phyloP scores from a whole-genome alignment of 2,329 filamentous ascomycete species.

The Aphanoascus verrucosus region DNA sequence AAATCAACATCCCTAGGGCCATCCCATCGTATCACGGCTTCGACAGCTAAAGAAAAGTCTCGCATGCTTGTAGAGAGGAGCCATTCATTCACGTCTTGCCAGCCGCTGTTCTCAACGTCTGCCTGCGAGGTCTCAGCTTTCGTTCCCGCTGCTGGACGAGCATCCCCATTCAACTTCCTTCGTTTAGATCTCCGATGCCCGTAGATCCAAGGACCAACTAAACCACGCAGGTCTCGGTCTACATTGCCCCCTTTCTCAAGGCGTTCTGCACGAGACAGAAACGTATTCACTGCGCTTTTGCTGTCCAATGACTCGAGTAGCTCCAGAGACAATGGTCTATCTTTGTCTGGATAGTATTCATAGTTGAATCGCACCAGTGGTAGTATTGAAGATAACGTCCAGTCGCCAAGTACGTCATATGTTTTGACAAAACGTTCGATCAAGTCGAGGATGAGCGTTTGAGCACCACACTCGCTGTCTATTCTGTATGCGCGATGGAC shows the following conservation, averaged over 20 bases:
- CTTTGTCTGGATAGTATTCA: slow-evolving; percentile 49
- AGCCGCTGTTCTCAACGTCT: slow-evolving; percentile 31
- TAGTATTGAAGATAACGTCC: slow-evolving; percentile 50
- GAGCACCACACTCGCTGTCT: slow-evolving; percentile 48
- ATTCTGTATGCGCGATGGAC: slow-evolving; percentile 51
- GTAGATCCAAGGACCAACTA: slow-evolving; percentile 55
- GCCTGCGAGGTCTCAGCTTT: background rate
- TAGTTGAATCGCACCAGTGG: slow-evolving; percentile 51
- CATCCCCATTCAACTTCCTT: slow-evolving; percentile 41
- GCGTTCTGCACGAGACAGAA: slow-evolving; percentile 38
- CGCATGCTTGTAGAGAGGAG: slow-evolving; percentile 43
- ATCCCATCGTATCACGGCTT: slow-evolving; percentile 47
- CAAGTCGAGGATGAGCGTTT: slow-evolving; percentile 46
- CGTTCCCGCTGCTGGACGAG: slow-evolving; percentile 12
- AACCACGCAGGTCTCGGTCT: slow-evolving; percentile 45
- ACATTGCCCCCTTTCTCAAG: slow-evolving; percentile 31
- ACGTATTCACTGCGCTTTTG: slow-evolving; percentile 42
- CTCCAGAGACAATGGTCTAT: slow-evolving; percentile 38
- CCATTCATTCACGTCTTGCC: slow-evolving; percentile 52
- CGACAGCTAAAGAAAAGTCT: slow-evolving; percentile 41
- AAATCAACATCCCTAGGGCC: slow-evolving; percentile 51
- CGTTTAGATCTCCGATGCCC: slow-evolving; percentile 47
- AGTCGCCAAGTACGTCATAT: slow-evolving; percentile 44
- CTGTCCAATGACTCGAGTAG: slow-evolving; percentile 44
- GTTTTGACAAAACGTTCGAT: slow-evolving; percentile 47